Percentiles rank a stretch among this genome's conserved stretches.
Conservation (phyloP, 1,284 basidiomycete genomes). For the Mycena sp. region DNA sequence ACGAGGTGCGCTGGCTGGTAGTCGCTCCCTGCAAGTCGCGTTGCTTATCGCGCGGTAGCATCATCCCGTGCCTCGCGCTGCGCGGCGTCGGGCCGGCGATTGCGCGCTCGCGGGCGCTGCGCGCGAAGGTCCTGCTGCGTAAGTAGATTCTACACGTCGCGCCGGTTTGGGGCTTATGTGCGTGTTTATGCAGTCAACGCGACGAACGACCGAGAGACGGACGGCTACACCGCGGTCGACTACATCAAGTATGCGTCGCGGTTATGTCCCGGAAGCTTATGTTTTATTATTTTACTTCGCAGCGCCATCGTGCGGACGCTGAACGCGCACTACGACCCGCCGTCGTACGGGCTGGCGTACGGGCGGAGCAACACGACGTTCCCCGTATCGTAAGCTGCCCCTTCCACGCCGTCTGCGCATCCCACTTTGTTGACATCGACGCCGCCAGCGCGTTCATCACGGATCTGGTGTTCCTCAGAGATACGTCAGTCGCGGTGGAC, state of each 20-base stretch:
- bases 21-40: conserved; percentile 12
- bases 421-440: neutral
- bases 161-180: conserved; percentile 12
- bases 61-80: conserved; percentile 91
- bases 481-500: conserved; percentile 71
- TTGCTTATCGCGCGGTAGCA: conserved; percentile 53
- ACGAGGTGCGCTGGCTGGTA: conserved; percentile 63
- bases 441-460: conserved; percentile 73
- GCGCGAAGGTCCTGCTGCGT: conserved; percentile 88
- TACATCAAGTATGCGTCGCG: conserved; percentile 83
- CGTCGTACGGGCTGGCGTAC: conserved; percentile 63
- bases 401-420: neutral
- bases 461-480: conserved; percentile 83
- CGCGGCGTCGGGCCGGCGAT: conserved; percentile 86
- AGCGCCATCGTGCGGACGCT: conserved; percentile 79
- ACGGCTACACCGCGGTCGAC: conserved; percentile 85
- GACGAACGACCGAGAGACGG: conserved; percentile 91
- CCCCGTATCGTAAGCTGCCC: conserved; percentile 56
- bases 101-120: conserved; percentile 75
- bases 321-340: conserved; percentile 66
- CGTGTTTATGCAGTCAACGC: conserved; percentile 76
- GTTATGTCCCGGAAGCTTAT: conserved; percentile 11
- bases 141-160: conserved; percentile 41
- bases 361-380: conserved; percentile 62
- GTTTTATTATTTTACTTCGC: conserved; percentile 20